Evolutionary conservation across 192 early-diverging fungal genomes (phyloP).

Genomic region (Dimargaris xerosporica): DNA sequence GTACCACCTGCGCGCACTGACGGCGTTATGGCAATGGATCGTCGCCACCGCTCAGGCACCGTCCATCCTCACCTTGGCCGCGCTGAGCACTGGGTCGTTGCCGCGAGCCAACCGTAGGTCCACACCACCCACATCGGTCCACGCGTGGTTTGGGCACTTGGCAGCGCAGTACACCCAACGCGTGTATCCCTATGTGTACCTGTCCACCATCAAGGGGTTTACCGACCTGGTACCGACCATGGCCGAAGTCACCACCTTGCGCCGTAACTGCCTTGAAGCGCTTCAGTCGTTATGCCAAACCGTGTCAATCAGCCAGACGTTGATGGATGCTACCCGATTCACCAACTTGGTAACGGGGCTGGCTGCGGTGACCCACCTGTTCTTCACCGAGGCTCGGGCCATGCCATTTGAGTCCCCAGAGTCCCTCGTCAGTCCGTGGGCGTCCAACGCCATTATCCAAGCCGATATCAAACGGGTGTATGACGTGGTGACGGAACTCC

Average conservation of each 20-base stretch:
- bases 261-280: not conserved
- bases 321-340: not conserved
- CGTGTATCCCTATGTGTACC: slow-evolving; percentile 1
- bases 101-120: too few relatives aligned
- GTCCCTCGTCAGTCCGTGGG: not conserved
- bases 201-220: slow-evolving; percentile 1
- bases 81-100: too few relatives aligned
- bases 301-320: not conserved
- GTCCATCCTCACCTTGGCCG: too few relatives aligned
- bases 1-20: not conserved
- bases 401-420: not conserved
- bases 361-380: not conserved
- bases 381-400: not conserved
- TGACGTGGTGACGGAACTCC: not conserved
- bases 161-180: not conserved
- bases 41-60: not conserved
- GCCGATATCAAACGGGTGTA: not conserved
- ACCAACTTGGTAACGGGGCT: not conserved
- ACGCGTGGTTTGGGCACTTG: not conserved
- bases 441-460: not conserved
- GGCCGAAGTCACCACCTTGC: not conserved
- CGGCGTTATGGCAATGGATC: not conserved
- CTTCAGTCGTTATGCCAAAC: not conserved
- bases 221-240: not conserved
- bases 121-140: too few relatives aligned